Evolutionary conservation across 352 stramenopile genomes (phyloP).

Genomic region (Blastocystis sp.): DNA sequence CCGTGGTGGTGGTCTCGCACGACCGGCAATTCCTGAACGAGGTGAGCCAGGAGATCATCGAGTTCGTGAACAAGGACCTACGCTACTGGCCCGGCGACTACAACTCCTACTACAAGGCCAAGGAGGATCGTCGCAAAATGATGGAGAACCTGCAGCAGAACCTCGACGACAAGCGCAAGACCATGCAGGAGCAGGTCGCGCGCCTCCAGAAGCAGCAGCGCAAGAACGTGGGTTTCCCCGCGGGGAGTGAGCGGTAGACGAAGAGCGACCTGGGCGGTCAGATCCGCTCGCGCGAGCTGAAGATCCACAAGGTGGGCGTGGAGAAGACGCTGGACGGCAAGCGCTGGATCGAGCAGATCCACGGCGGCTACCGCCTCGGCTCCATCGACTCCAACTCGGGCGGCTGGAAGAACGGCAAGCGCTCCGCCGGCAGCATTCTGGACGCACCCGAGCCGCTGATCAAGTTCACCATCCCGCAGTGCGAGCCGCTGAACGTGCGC

Average conservation of each 20-base stretch:
- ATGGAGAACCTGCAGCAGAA: constrained; percentile 73
- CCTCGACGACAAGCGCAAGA: constrained; percentile 67
- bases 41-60: constrained; percentile 91
- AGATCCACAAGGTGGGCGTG: constrained; percentile 64
- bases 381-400: constrained; percentile 60
- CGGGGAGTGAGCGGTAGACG: background rate
- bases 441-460: constrained; percentile 62
- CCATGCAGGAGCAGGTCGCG: constrained; percentile 75
- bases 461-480: constrained; percentile 68
- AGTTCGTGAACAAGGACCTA: constrained; percentile 90
- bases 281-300: constrained; percentile 54
- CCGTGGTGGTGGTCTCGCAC: constrained; percentile 94
- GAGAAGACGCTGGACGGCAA: constrained; percentile 68
- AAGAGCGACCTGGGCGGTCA: constrained; percentile 40
- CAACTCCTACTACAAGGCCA: constrained; percentile 89
- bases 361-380: constrained; percentile 46
- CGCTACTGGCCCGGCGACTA: constrained; percentile 97
- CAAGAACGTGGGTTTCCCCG: background rate
- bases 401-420: constrained; percentile 65
- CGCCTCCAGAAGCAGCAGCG: constrained; percentile 80
- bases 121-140: constrained; percentile 87
- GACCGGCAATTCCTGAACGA: constrained; percentile 98
- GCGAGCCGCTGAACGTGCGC: constrained; percentile 17
- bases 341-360: constrained; percentile 57
- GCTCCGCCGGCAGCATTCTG: constrained; percentile 46